Evolutionary conservation across 1,284 basidiomycete genomes (phyloP).

Genomic region (Leccinum olivaceoglutinosum): DNA sequence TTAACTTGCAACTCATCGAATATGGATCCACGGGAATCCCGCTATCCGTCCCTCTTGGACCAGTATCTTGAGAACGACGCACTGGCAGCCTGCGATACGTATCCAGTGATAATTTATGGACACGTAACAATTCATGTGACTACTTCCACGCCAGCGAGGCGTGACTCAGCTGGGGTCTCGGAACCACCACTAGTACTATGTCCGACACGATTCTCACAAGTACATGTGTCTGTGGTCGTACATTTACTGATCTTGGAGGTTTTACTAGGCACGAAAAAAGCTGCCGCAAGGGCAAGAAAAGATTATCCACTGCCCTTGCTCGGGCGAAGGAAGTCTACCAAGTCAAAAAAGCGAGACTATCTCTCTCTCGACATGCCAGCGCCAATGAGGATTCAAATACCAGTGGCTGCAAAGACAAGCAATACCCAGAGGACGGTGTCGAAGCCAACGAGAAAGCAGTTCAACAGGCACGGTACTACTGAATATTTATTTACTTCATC

Average conservation of each 20-base stretch:
- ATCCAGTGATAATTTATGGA: no score
- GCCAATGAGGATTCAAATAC: background rate
- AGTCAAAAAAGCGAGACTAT: background rate
- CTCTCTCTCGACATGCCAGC: fast-evolving
- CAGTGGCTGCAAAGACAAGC: fast-evolving
- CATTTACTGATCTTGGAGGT: background rate
- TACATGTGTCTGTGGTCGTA: no score
- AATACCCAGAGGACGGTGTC: fast-evolving
- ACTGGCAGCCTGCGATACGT: no score
- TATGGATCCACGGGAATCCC: no score
- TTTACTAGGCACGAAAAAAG: background rate
- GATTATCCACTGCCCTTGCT: background rate
- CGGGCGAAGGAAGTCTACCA: background rate
- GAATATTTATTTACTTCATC: fast-evolving
- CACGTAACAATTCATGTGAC: no score
- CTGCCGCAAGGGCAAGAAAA: background rate
- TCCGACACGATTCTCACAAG: fast-evolving
- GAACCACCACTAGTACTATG: no score
- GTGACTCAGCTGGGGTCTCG: no score
- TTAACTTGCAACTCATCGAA: no score
- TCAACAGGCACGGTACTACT: background rate
- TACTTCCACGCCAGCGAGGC: no score
- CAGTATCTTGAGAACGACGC: no score
- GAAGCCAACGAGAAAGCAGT: background rate
- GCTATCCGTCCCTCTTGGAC: no score